These are phyloP conservation scores for Fusarium newnesense DNA, from an alignment of 2,329 filamentous ascomycete species.

Conservation along the genomic window DNA sequence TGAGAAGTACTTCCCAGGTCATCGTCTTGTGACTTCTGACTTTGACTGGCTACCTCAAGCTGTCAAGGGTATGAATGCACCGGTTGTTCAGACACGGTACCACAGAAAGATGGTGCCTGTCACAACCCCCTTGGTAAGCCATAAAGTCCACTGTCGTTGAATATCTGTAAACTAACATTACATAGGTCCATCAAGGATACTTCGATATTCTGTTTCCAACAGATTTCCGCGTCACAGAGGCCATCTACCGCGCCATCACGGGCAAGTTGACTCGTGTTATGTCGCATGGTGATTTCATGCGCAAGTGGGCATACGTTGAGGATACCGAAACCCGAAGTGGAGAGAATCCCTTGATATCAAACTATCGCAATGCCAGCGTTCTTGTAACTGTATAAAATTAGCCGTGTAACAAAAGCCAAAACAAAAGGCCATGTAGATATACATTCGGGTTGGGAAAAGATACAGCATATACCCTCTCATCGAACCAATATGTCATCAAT, in stretches of 20 bases:
- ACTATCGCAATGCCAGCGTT: slow-evolving; percentile 96
- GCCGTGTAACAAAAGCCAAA: slow-evolving; percentile 36
- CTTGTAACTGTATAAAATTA: slow-evolving; percentile 79
- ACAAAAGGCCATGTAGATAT: slow-evolving; percentile 6
- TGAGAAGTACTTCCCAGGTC: slow-evolving; percentile 86
- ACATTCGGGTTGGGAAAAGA: slow-evolving; percentile 16
- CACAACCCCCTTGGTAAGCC: slow-evolving; percentile 83
- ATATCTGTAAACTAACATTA: slow-evolving; percentile 8
- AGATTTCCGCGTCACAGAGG: slow-evolving; percentile 89
- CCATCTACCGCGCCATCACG: slow-evolving; percentile 91
- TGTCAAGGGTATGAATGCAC: slow-evolving; percentile 85
- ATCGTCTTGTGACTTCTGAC: slow-evolving; percentile 89
- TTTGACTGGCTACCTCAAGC: slow-evolving; percentile 89
- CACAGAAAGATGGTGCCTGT: slow-evolving; percentile 89
- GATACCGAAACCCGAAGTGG: slow-evolving; percentile 89
- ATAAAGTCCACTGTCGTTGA: neutral
- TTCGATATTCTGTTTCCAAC: slow-evolving; percentile 99
- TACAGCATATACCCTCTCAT: slow-evolving; percentile 37
- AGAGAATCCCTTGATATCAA: slow-evolving; percentile 90
- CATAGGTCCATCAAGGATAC: slow-evolving; percentile 93
- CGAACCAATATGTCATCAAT: slow-evolving; percentile 4
- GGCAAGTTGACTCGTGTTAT: slow-evolving; percentile 88
- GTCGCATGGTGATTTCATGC: slow-evolving; percentile 91
- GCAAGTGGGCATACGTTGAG: slow-evolving; percentile 87
- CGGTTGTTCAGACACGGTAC: slow-evolving; percentile 96